These are phyloP conservation scores for Pichia manshurica DNA, from an alignment of 805 yeast genomes.

Conservation along the genomic window DNA sequence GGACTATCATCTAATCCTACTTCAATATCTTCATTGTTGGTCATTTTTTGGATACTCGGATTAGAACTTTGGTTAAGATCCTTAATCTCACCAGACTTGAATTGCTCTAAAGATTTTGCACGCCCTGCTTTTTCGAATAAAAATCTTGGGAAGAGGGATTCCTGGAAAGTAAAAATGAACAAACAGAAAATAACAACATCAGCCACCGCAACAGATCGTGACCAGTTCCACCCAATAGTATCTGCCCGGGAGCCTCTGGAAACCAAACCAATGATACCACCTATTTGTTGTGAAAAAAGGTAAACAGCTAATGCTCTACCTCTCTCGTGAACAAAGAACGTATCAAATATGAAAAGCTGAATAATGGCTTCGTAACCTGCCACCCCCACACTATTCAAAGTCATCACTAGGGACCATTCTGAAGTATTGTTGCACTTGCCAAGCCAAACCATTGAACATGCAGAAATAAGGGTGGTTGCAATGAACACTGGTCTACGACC, in stretches of 20 bases:
- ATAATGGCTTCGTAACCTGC: constrained; percentile 5
- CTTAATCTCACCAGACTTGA: background rate
- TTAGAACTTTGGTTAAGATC: background rate
- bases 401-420: background rate
- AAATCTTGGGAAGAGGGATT: constrained; percentile 1
- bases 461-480: background rate
- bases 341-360: background rate
- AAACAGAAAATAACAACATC: background rate
- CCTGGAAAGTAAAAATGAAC: constrained; percentile 1
- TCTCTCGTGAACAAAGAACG: constrained; percentile 1
- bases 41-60: background rate
- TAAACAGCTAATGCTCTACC: constrained; percentile 3
- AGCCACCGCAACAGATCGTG: background rate
- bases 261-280: constrained; percentile 3
- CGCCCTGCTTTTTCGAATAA: constrained; percentile 1
- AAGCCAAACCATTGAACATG: constrained; percentile 1
- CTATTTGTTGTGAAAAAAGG: background rate
- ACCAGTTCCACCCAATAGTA: constrained; percentile 2
- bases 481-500: constrained; percentile 1
- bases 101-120: background rate
- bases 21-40: background rate
- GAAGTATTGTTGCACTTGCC: constrained; percentile 1
- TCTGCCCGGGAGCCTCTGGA: background rate
- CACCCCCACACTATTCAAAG: background rate
- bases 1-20: background rate